Evolutionary conservation across 2,329 filamentous ascomycete species (phyloP).

Genomic region (Colletotrichum sublineola): DNA sequence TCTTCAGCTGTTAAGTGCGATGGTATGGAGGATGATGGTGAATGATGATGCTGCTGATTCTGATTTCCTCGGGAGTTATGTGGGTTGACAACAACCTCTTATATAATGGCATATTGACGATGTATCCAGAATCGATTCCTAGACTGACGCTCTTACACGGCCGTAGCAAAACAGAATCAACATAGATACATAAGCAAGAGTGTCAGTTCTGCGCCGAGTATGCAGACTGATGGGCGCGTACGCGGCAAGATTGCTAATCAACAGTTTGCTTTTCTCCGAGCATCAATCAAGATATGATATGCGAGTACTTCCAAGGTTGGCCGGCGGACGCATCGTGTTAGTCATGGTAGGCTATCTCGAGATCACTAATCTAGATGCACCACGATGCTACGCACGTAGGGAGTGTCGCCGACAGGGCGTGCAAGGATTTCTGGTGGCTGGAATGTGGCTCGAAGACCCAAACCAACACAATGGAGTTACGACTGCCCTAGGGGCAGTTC

Average conservation of each 20-base stretch:
- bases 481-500: neutral
- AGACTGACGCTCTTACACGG: neutral
- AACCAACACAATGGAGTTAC: neutral
- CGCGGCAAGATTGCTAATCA: neutral
- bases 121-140: accelerated
- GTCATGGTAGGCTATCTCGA: neutral
- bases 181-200: neutral
- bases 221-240: neutral
- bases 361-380: neutral
- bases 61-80: neutral
- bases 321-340: neutral
- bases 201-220: neutral
- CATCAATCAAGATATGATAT: neutral
- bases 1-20: neutral
- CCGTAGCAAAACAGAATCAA: neutral
- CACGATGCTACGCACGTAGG: neutral
- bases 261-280: neutral
- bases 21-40: neutral
- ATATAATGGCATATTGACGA: neutral
- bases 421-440: neutral
- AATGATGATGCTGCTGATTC: neutral
- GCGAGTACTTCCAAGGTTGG: no score
- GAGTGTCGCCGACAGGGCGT: no score
- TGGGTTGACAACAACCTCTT: neutral
- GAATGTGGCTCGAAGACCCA: neutral